Conservation (phyloP, 2,329 filamentous ascomycete species). For the Laburnicola sp. region DNA sequence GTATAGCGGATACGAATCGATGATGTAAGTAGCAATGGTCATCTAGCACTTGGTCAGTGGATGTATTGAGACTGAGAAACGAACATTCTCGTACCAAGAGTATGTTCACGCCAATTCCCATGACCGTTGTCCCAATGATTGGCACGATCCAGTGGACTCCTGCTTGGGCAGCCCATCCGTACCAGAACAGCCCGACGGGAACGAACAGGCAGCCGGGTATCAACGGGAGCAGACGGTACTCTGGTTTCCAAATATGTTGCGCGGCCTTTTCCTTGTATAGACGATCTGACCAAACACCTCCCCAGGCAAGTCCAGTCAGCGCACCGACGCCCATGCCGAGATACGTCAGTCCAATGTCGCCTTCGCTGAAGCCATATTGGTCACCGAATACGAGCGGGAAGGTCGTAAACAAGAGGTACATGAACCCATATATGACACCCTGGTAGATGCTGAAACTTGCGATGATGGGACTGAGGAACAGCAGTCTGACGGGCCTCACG, state of each 20-base stretch:
- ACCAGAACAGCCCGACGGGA: conserved; percentile 29
- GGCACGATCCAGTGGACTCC: conserved; percentile 32
- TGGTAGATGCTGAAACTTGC: conserved; percentile 48
- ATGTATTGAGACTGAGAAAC: background rate
- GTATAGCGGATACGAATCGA: conserved; percentile 57
- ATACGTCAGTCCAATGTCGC: conserved; percentile 27
- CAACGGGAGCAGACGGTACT: conserved; percentile 39
- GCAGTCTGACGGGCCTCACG: conserved; percentile 57
- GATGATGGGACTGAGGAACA: conserved; percentile 58
- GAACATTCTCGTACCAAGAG: conserved; percentile 12
- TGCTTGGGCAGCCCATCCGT: conserved; percentile 34
- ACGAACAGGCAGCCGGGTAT: conserved; percentile 30
- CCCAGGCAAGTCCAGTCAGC: conserved; percentile 35
- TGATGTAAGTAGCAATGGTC: conserved; percentile 60
- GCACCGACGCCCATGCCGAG: conserved; percentile 37
- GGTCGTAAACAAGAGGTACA: conserved; percentile 35
- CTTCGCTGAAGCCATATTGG: conserved; percentile 22
- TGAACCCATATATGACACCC: conserved; percentile 47
- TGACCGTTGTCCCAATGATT: conserved; percentile 25
- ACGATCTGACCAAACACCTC: conserved; percentile 33
- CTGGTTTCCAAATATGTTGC: conserved; percentile 25
- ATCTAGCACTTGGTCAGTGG: conserved; percentile 14
- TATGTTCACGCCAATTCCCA: conserved; percentile 17
- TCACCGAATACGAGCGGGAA: conserved; percentile 27
- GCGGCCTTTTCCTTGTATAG: conserved; percentile 27